Base-by-base conservation (phyloP, 75 land plant species). In the Selaginella tamariscina region DNA sequence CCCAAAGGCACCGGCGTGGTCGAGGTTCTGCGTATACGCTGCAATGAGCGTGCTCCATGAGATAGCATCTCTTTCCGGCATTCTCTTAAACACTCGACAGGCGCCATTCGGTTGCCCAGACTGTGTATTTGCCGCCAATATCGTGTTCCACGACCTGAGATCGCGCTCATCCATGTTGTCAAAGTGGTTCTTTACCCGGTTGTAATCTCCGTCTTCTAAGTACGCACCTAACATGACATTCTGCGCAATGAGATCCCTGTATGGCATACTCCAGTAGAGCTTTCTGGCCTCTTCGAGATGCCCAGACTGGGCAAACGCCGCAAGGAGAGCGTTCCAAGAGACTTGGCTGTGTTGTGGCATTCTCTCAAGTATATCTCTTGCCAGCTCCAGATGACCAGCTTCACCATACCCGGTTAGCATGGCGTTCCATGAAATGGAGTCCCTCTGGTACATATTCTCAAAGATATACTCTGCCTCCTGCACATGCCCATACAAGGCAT, bases 81-180 rank as follows among this genome's bases (percentile, higher is more conserved):
- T 59, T 23, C 21, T 8, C 26, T 27, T 5, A n/a, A 59, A 59
- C 26, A 59, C n/a, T 8, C 18, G 23, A 21, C 9, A 59, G 8
- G 2, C 5, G n/a, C 26, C 23, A 2, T 5, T 59, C 62, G 26
- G 9, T 23, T 23, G 62, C 62, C 62, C n/a, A 5, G 26, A 59
- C 8, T n/a, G n/a, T n/a, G n/a, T n/a, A n/a, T n/a, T n/a, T n/a
- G n/a, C n/a, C n/a, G n/a, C n/a, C n/a, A 21, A 59, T n/a, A n/a
- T 59, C 27, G 62, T 59, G 26, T 21, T 59, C 62, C 62, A 59
- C 8, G 62, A 59, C 21, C 8, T 59, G 62, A 59, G 24, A 59
- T 59, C 23, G 9, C 26, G 8, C 62, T 59, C 27, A 2, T 21
- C 27, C 62, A 59, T 59, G 26, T 2, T 5, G 8, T 59, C 27